Conservation (phyloP, 2,329 filamentous ascomycete species). For the Ophiostoma sp. region DNA sequence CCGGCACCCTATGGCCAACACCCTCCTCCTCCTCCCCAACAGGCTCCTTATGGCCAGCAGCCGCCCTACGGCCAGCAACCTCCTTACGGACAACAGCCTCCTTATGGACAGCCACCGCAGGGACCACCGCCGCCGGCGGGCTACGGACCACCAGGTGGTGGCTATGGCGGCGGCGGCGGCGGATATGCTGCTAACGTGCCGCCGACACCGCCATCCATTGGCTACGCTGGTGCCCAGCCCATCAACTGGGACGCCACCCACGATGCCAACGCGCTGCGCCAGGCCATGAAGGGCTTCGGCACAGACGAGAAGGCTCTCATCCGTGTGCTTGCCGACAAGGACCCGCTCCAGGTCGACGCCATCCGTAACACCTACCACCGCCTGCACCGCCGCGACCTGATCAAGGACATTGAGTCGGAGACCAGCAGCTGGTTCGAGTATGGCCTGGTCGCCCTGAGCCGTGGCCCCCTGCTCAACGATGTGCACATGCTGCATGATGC, state of each 20-base stretch:
- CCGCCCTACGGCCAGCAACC: slow-evolving; percentile 29
- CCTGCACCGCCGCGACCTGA: slow-evolving; percentile 65
- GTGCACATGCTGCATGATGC: slow-evolving; percentile 68
- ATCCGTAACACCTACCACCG: slow-evolving; percentile 67
- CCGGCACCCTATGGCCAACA: slow-evolving; percentile 3
- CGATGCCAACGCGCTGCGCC: slow-evolving; percentile 70
- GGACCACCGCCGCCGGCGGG: slow-evolving; percentile 34
- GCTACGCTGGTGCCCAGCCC: slow-evolving; percentile 71
- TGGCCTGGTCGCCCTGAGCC: slow-evolving; percentile 71
- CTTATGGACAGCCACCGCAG: slow-evolving; percentile 34
- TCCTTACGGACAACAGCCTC: slow-evolving; percentile 19
- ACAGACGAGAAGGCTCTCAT: slow-evolving; percentile 83
- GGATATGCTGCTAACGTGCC: slow-evolving; percentile 37
- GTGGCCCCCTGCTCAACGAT: slow-evolving; percentile 79
- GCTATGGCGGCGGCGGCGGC: slow-evolving; percentile 36
- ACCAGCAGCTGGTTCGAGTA: slow-evolving; percentile 72
- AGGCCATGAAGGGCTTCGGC: slow-evolving; percentile 88
- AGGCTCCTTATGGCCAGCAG: slow-evolving; percentile 36
- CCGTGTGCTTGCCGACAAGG: slow-evolving; percentile 66
- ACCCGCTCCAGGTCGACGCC: slow-evolving; percentile 73
- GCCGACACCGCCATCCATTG: slow-evolving; percentile 66
- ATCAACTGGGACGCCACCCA: slow-evolving; percentile 67
- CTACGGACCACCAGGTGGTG: slow-evolving; percentile 38
- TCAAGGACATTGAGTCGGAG: slow-evolving; percentile 76
- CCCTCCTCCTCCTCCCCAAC: slow-evolving; percentile 32